Evolutionary conservation across 2,329 filamentous ascomycete genomes (phyloP).

Genomic region (Trichoderma citrinoviride): DNA sequence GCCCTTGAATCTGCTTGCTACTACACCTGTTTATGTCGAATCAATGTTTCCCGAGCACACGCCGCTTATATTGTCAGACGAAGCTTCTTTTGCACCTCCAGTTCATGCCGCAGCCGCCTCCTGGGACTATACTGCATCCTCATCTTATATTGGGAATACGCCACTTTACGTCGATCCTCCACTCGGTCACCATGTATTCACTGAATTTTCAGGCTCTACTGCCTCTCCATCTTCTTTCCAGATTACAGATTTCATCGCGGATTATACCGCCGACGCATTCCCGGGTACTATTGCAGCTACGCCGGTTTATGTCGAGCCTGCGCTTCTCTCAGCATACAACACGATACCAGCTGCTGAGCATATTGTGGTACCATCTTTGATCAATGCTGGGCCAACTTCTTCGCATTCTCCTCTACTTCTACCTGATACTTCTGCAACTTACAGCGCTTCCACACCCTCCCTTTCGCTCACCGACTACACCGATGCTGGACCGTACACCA

Average conservation of each 20-base stretch:
- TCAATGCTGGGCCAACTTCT: neutral
- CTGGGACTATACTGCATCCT: neutral
- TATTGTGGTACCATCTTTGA: neutral
- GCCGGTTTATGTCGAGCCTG: neutral
- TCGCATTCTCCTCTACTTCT: fast-evolving
- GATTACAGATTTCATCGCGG: neutral
- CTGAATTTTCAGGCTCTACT: neutral
- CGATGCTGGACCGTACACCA: neutral
- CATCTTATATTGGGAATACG: neutral
- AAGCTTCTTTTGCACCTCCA: neutral
- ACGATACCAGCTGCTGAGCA: neutral
- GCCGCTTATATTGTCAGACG: neutral
- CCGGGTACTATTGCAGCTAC: neutral
- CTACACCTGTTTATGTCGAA: neutral
- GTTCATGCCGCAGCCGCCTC: neutral
- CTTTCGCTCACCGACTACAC: neutral
- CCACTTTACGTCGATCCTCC: neutral
- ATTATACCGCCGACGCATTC: neutral
- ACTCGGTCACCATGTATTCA: neutral
- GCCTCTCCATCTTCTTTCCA: neutral
- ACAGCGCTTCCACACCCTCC: neutral
- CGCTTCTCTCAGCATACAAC: neutral
- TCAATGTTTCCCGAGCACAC: neutral
- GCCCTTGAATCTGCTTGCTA: neutral
- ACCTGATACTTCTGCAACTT: neutral